Evolutionary conservation across 225 moss, liverwort and hornwort genomes (phyloP), one percentile per base, ranked within the genome.

Genomic region (Pleurozium schreberi): DNA sequence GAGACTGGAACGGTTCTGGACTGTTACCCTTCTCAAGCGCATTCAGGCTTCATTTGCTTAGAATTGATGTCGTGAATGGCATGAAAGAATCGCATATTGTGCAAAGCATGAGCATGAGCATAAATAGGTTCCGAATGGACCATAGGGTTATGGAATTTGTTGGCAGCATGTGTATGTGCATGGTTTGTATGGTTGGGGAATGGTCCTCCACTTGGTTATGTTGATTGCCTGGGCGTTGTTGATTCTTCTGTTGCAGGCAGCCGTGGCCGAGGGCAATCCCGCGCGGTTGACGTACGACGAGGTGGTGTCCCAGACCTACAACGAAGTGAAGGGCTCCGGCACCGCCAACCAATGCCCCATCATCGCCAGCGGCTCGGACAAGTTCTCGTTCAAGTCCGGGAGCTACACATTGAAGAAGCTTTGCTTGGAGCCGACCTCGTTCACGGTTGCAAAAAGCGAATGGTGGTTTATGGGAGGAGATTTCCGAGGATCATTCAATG

Each of bases 311-410:
- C 89, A 89, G 89, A 89, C 89, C 9, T 89, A 89, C 92, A 47
- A 90, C 73, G 96, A 97, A 64, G 97, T 97, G 61, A 97, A 97
- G 92, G 97, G 97, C 33, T 89, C 89, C 9, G 97, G 97, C 58
- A 95, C 93, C 11, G 97, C 97, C 18, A 97, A 97, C 92, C 97
- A 97, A 91, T 97, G 97, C 91, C 97, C 97, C 16, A 33, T 95
- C 69, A 91, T 97, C 58, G 88, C 88, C 45, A 40, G 21, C 12
- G 97, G 95, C 1, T 84, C 83, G 30, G 87, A 88, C 77, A 91
- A 91, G 12, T 93, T 96, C 59, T 82, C 50, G 33, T 68, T 96
- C 84, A 92, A 92, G 89, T 49, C 96, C 43, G 97, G 97, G 16
- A 91, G 60, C 33, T 96, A 97, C 92, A 86, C 80, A 38, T 10